Conservation (phyloP, 306 rosid genomes). For the Begonia masoniana region DNA sequence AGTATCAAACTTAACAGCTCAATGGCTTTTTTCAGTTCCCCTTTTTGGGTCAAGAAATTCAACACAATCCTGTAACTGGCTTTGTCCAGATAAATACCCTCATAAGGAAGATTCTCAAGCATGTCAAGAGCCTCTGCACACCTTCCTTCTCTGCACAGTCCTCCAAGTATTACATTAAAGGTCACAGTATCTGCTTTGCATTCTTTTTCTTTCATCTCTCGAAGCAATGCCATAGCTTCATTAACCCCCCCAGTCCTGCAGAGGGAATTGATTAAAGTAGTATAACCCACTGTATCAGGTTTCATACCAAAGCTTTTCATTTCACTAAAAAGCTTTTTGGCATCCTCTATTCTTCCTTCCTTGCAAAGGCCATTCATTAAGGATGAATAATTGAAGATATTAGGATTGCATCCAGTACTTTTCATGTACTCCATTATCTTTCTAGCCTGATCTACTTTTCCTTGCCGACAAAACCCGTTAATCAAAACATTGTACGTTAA, state of each 20-base stretch:
- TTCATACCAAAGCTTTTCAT: conserved; percentile 47
- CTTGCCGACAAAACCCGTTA: conserved; percentile 56
- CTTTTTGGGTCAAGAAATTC: conserved; percentile 41
- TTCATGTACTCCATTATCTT: conserved; percentile 60
- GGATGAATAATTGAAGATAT: conserved; percentile 54
- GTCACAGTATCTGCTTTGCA: conserved; percentile 57
- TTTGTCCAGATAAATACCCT: conserved; percentile 71
- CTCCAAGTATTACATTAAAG: conserved; percentile 65
- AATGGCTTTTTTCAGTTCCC: conserved; percentile 46
- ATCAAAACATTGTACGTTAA: conserved; percentile 63
- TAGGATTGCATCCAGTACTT: conserved; percentile 68
- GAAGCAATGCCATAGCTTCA: conserved; percentile 51
- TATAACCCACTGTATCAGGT: conserved; percentile 56
- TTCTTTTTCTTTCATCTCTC: conserved; percentile 52
- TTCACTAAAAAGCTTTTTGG: conserved; percentile 40
- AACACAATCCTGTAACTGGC: conserved; percentile 77
- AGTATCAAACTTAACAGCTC: conserved; percentile 49
- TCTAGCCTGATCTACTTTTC: conserved; percentile 53
- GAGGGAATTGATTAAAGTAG: conserved; percentile 51
- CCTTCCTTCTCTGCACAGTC: conserved; percentile 55
- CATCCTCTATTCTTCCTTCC: conserved; percentile 43
- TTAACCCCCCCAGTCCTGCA: conserved; percentile 40
- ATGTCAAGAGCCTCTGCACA: conserved; percentile 56
- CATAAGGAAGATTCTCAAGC: conserved; percentile 55
- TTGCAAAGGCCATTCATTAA: conserved; percentile 56